phyloP scores from a whole-genome alignment of 2,329 filamentous ascomycete genomes.

The Aureobasidium leucospermi region DNA sequence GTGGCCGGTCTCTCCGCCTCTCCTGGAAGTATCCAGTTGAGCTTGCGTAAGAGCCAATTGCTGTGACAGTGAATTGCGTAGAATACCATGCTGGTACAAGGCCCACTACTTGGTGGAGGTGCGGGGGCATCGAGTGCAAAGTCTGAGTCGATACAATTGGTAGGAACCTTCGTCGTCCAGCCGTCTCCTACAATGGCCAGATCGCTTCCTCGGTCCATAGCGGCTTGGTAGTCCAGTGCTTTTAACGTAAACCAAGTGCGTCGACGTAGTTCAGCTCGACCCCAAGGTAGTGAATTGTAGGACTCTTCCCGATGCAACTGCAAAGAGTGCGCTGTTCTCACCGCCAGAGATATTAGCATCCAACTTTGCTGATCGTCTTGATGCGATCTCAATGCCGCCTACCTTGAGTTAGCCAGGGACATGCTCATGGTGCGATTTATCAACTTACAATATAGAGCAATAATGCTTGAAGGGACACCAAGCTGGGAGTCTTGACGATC shows the following conservation, averaged over 20 bases:
- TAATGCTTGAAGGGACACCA: background rate
- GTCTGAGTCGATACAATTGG: background rate
- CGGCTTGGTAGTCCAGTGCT: constrained; percentile 10
- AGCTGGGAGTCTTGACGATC: background rate
- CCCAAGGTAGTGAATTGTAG: background rate
- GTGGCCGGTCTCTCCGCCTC: background rate
- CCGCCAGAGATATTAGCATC: background rate
- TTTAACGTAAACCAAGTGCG: background rate
- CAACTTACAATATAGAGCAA: constrained; percentile 1
- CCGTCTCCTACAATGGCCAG: background rate
- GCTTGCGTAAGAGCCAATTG: background rate
- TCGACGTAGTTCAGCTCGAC: constrained; percentile 2
- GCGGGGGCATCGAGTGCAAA: background rate
- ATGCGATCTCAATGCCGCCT: constrained; percentile 10
- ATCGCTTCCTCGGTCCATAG: constrained; percentile 11
- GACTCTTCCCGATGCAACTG: constrained; percentile 10
- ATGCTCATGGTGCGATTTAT: background rate
- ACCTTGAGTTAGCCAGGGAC: background rate
- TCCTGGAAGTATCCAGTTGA: constrained; percentile 3
- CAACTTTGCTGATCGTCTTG: constrained; percentile 9
- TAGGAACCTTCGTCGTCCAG: background rate
- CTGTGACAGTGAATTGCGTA: background rate
- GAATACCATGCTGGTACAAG: background rate
- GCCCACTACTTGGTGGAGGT: background rate
- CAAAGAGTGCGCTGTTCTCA: constrained; percentile 2